Evolutionary conservation across 495 filamentous ascomycete species (phyloP), one percentile per base, ranked within the genome.

Genomic region (Aspergillus bertholletiae): DNA sequence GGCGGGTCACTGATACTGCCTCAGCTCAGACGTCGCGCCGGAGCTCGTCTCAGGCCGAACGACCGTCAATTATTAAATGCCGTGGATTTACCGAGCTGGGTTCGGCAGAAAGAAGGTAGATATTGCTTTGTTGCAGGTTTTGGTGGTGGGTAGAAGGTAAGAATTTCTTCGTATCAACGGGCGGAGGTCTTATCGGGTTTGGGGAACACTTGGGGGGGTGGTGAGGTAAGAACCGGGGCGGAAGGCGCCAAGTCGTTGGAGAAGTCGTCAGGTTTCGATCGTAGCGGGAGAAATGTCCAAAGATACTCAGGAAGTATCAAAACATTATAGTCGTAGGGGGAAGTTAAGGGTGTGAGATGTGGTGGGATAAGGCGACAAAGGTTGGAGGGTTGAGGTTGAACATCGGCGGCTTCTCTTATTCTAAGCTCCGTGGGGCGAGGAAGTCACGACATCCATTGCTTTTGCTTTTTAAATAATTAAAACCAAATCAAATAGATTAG

Each of bases 1-100:
- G 61, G 62, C 55, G 65, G 59, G 56, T 64, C 57, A 59, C 61
- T 58, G 59, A 63, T 60, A 51, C 53, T 61, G 55, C 54, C 53
- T 54, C 54, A 48, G 58, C 54, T 55, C 51, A 53, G 56, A 54
- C 46, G 51, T 47, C 54, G 57, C 51, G 32, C 20, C 54, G 35
- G 53, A 63, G 55, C 57, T 62, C 32, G 59, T 55, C 27, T 32
- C 39, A 37, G 27, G 46, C 45, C 30, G 39, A 27, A 46, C 46
- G 55, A 26, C 44, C 40, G 40, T 46, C 58, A 55, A 56, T 59
- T 51, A 45, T 46, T 32, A 49, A 35, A 30, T 39, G 1, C 9
- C 1, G 17, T n/a, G 28, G 28, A 11, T 13, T 9, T 18, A 6
- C 23, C 23, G 44, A 7, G 18, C 21, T 7, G 26, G 18, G n/a